Conservation (phyloP, 139 green algal species). For the Tetradesmus lagerheimii region DNA sequence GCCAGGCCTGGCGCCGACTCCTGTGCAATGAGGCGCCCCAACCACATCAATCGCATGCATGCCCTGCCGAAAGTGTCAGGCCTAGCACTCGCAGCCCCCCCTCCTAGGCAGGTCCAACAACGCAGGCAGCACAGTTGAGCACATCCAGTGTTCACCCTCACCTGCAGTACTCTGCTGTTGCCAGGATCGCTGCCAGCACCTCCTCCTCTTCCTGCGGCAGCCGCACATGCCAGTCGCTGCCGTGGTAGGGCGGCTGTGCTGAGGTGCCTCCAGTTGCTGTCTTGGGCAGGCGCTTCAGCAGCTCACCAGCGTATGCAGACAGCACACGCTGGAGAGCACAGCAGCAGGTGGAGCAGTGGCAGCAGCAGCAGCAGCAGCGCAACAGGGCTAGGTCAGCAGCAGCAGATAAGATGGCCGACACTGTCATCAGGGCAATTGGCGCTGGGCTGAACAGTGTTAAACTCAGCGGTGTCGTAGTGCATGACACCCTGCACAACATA, state of each 20-base stretch:
- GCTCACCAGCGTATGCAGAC: conserved; percentile 76
- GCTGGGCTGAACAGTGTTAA: neutral
- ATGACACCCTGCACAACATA: too few relatives aligned
- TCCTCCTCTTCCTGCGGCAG: conserved; percentile 62
- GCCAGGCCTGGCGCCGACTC: conserved; percentile 17
- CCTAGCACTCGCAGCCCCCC: too few relatives aligned
- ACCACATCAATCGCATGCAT: too few relatives aligned
- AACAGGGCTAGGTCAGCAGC: neutral
- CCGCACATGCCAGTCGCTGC: conserved; percentile 79
- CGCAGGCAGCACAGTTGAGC: too few relatives aligned
- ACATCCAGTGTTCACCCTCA: neutral
- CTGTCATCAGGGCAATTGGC: too few relatives aligned
- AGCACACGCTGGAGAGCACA: conserved; percentile 76
- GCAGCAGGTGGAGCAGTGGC: neutral
- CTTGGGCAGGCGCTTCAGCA: conserved; percentile 84
- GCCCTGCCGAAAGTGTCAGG: too few relatives aligned
- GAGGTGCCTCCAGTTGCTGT: conserved; percentile 66
- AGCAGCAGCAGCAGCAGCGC: neutral
- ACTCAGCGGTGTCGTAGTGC: too few relatives aligned
- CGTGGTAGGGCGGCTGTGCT: conserved; percentile 52
- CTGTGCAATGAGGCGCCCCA: conserved; percentile 72
- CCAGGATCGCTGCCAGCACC: conserved; percentile 89
- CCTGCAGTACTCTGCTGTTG: conserved; percentile 95
- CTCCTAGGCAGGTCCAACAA: too few relatives aligned
- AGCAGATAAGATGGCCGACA: neutral